phyloP scores from a whole-genome alignment of 148 eudicot species.

The Diospyros kaki region DNA sequence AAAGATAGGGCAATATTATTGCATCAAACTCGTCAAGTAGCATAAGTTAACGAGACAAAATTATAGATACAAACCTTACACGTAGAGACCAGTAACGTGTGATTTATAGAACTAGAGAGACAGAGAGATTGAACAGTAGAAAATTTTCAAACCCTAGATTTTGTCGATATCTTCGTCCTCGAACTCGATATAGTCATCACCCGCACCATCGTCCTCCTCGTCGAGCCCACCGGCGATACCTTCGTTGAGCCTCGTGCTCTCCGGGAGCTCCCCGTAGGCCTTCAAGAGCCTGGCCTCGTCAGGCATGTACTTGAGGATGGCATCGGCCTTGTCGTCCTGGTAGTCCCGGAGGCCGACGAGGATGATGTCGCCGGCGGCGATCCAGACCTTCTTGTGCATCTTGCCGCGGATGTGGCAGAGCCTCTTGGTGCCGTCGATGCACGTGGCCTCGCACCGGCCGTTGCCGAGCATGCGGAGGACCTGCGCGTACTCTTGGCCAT shows the following conservation, averaged over 20 bases:
- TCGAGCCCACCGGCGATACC: constrained; percentile 61
- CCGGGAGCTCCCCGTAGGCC: constrained; percentile 82
- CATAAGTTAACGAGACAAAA: background rate
- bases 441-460: constrained; percentile 72
- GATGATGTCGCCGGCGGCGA: constrained; percentile 82
- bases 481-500: constrained; percentile 86
- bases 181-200: constrained; percentile 72
- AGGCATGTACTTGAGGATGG: constrained; percentile 30
- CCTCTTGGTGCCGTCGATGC: constrained; percentile 69
- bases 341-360: constrained; percentile 85
- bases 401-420: constrained; percentile 89
- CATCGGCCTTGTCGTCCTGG: constrained; percentile 67
- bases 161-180: constrained; percentile 97
- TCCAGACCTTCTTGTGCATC: constrained; percentile 98
- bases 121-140: background rate
- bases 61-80: background rate
- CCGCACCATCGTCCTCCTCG: constrained; percentile 67
- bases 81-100: background rate
- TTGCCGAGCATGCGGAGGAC: constrained; percentile 83
- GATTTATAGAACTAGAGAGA: background rate
- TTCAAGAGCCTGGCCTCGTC: constrained; percentile 61
- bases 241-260: constrained; percentile 67
- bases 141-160: constrained; percentile 32
- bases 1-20: constrained; percentile 4
- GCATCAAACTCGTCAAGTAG: constrained; percentile 11